Evolutionary conservation across 2,329 filamentous ascomycete species (phyloP), one percentile per base, ranked within the genome.

Genomic region (Bimuria novae-zelandiae): DNA sequence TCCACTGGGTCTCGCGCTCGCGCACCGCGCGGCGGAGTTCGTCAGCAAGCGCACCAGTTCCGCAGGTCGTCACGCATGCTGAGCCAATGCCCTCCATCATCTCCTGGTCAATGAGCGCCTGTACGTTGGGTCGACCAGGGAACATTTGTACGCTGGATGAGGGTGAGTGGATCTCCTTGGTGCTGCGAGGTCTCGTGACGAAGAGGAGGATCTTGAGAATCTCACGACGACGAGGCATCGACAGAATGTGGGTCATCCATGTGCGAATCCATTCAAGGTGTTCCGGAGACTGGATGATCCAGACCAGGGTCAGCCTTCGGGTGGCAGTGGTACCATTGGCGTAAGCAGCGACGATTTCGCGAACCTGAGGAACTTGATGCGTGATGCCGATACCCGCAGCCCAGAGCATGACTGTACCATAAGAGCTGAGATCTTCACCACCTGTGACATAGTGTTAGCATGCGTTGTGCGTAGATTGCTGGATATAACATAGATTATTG

Each of bases 361-460:
- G 87, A 7, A 97, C 83, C 72, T 95, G 96, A 29, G 92, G 90
- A 25, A 97, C 84, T 71, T 96, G 92, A 73, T 97, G 93, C 1
- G 93, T 96, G 75, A 99, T 97, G 57, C 94, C 94, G 4, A 94
- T 92, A 52, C 93, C 90, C 51, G 92, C 92, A 11, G 93, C 92
- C 69, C 97, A 92, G 51, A 99, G 87, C 58, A 99, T 84, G 39
- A 88, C 86, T 37, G 95, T 94, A 33, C 94, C 93, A 74, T 97
- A 97, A 7, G 92, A 97, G 74, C 92, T 87, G 59, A 97, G 86
- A 55, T 86, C 86, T 75, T 96, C 89, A 69, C 91, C 88, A 36
- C 87, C 88, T 70, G 53, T 41, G 52, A 54, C 50, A 56, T 62
- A 50, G 59, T 43, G 64, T 70, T 67, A 71, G 68, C 57, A 63